Base-by-base conservation (phyloP, 495 filamentous ascomycete species). In the Jackrogersella multiformis region DNA sequence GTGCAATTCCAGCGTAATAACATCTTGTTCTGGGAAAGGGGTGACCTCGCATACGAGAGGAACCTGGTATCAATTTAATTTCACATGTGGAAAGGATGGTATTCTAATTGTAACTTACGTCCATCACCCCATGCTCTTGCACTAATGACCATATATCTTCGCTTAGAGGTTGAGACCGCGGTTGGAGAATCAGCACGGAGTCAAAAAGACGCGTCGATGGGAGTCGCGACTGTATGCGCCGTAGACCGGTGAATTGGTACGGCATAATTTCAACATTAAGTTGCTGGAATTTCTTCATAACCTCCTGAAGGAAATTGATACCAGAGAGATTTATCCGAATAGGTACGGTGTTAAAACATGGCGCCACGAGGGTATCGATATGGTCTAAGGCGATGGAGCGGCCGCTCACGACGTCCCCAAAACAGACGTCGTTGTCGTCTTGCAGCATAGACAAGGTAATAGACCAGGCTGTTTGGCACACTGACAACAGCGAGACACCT, bases 281-380 rank as follows among this genome's bases (percentile, higher is more conserved):
- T 0, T 62, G 70, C 28, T 92, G 87, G 5, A 91, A 79, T 1
- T 73, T 71, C 28, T 79, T 80, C 60, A 82, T 77, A 13, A 90
- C 65, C 7, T 87, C 84, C n/a, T 78, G 48, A 54, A 87, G 87
- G 13, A 73, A 63, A 51, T 81, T 58, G 49, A 71, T 20, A 42
- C 56, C 9, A 53, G 77, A 70, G n/a, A 89, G 51, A 26, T 85
- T 72, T 53, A 90, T 74, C 16, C 93, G 84, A n/a, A 92, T 77
- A 0, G 94, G 92, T 18, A 97, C 80, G 0, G 94, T 97, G 62
- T 94, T 96, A 78, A 97, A 95, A 72, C 92, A 92, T 1, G 94
- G 94, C 1, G 90, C 89, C 18, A 96, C 85, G 7, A 97, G 86
- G 4, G 86, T 80, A 10, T 92, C 85, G 24, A 94, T 81, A 3